These are phyloP conservation scores for Conringia planisiliqua DNA, from an alignment of 345 rosid species.

Conservation along the genomic window DNA sequence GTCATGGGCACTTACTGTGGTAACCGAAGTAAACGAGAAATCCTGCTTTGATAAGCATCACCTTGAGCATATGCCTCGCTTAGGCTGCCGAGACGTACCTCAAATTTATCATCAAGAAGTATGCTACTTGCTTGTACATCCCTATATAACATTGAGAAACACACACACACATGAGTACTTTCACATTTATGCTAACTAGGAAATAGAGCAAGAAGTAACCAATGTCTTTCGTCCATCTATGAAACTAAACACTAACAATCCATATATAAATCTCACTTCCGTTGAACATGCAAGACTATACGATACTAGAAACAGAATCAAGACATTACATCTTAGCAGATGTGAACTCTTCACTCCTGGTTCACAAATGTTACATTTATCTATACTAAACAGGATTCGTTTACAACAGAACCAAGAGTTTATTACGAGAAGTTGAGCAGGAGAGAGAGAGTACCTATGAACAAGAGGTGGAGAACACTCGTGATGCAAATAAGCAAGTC, in stretches of 20 bases:
- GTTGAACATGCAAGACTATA: background rate
- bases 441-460: conserved; percentile 62
- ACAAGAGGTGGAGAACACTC: conserved; percentile 86
- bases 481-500: conserved; percentile 78
- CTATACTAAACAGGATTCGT: background rate
- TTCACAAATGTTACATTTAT: background rate
- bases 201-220: background rate
- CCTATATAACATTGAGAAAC: conserved; percentile 39
- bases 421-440: background rate
- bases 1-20: conserved; percentile 71
- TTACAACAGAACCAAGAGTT: background rate
- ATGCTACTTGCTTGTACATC: conserved; percentile 99
- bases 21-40: conserved; percentile 78
- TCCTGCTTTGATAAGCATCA: conserved; percentile 81
- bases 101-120: conserved; percentile 97
- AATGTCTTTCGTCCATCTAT: background rate
- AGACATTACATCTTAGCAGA: background rate
- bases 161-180: conserved; percentile 31
- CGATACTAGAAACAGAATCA: background rate
- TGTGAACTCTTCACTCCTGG: background rate
- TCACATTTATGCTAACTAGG: background rate
- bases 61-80: conserved; percentile 84
- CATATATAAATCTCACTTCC: background rate
- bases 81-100: conserved; percentile 92
- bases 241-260: background rate